phyloP scores from a whole-genome alignment of 495 filamentous ascomycete species.

The Xylaria scruposa region DNA sequence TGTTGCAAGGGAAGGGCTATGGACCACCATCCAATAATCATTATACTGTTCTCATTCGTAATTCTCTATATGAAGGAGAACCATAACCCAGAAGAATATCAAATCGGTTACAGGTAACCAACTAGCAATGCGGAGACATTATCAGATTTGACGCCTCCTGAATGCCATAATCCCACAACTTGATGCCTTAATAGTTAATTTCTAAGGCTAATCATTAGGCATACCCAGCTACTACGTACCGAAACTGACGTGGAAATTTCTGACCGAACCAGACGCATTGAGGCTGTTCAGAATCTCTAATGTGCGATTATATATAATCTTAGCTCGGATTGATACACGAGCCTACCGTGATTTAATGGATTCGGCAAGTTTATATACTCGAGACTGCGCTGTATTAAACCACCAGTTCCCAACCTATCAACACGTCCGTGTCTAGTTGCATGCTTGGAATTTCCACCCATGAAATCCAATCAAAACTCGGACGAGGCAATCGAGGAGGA shows the following conservation, averaged over 20 bases:
- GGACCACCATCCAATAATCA: background rate
- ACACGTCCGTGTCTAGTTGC: background rate
- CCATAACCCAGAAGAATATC: too few relatives aligned
- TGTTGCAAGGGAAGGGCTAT: background rate
- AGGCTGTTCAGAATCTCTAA: background rate
- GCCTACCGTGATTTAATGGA: background rate
- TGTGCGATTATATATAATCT: background rate
- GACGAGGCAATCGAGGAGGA: background rate
- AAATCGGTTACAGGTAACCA: too few relatives aligned
- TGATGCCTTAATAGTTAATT: too few relatives aligned
- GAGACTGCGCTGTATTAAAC: background rate
- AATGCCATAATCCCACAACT: too few relatives aligned
- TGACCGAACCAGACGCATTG: background rate
- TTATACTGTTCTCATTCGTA: too few relatives aligned
- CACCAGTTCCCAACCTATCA: background rate
- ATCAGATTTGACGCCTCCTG: too few relatives aligned
- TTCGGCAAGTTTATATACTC: background rate
- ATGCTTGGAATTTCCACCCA: background rate
- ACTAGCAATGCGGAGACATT: too few relatives aligned
- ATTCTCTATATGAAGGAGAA: too few relatives aligned
- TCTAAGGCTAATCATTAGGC: too few relatives aligned
- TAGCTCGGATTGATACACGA: background rate
- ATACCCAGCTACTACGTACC: background rate
- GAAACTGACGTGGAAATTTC: background rate
- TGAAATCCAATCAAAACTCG: background rate